phyloP scores from a whole-genome alignment of 352 stramenopile genomes.

The Phytophthora citrophthora region DNA sequence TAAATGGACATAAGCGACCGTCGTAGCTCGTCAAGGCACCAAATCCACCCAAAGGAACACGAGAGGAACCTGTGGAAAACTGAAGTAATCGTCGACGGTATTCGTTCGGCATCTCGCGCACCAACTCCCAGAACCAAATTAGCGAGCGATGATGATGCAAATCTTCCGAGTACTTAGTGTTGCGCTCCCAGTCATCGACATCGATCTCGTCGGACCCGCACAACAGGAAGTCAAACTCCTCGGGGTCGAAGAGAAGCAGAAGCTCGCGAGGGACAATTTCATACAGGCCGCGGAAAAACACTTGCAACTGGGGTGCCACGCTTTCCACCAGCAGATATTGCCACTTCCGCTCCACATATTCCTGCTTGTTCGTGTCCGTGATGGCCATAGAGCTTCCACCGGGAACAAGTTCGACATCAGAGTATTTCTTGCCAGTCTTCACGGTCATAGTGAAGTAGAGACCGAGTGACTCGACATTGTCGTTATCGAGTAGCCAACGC shows the following conservation, averaged over 20 bases:
- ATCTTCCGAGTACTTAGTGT: slow-evolving; percentile 66
- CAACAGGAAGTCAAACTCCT: slow-evolving; percentile 95
- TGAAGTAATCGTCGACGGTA: slow-evolving; percentile 57
- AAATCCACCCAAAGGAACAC: slow-evolving; percentile 59
- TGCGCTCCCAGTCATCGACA: slow-evolving; percentile 92
- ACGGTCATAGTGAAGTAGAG: slow-evolving; percentile 51
- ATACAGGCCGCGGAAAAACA: slow-evolving; percentile 93
- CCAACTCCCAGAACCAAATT: slow-evolving; percentile 60
- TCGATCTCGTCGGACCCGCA: slow-evolving; percentile 93
- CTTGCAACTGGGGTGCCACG: slow-evolving; percentile 77
- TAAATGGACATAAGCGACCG: slow-evolving; percentile 55
- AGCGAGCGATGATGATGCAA: slow-evolving; percentile 33
- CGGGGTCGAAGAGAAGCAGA: slow-evolving; percentile 94
- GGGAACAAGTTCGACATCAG: slow-evolving; percentile 40
- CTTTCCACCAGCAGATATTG: slow-evolving; percentile 92
- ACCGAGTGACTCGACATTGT: slow-evolving; percentile 44
- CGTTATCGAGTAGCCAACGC: slow-evolving; percentile 56
- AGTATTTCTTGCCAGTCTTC: slow-evolving; percentile 20
- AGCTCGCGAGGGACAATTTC: slow-evolving; percentile 93
- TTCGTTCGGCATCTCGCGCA: slow-evolving; percentile 68
- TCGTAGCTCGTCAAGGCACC: slow-evolving; percentile 59
- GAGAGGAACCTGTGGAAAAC: slow-evolving; percentile 64
- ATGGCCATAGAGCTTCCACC: slow-evolving; percentile 67
- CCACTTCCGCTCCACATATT: slow-evolving; percentile 90
- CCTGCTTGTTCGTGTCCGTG: slow-evolving; percentile 90